Evolutionary conservation across 148 eudicot species (phyloP), one percentile per base, ranked within the genome.

Genomic region (Vaccinium vitisidaea): DNA sequence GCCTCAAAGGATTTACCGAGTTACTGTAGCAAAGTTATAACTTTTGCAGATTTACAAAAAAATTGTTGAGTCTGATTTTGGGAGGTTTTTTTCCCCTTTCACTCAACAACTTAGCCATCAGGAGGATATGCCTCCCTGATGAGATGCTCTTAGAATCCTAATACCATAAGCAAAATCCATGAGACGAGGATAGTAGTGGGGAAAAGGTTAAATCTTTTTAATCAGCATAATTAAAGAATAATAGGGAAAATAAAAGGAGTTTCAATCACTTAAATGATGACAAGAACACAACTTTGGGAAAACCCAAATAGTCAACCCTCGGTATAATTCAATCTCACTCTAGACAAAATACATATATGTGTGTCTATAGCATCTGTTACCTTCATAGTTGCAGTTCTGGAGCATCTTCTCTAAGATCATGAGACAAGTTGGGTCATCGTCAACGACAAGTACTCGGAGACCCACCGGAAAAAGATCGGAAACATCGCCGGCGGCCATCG

Each of bases 371-470:
- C 6, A 36, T 43, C 4, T 69, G 52, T n/a, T 88, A 96, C 99
- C 98, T 88, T 97, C 94, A 88, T 95, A 97, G 52, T 86, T 90
- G 86, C 99, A 97, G 85, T 86, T 92, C 50, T 86, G 83, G n/a
- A 97, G 98, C 99, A 97, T 97, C 91, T 88, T 95, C 82, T 95
- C 95, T 77, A 97, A 90, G 90, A 97, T 95, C 91, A 86, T 97
- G 21, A 97, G 92, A 86, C 99, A 97, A 89, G 96, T 97, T 25
- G 94, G 95, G 90, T 97, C 99, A 89, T 97, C 99, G 84, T 97
- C 99, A 15, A 97, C 98, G 8, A 97, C 93, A 76, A 97, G 96
- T 0, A 97, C 99, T 84, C 96, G 87, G 18, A 97, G 91, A 88
- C 99, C 98, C 36, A 87, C 98, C 80, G 99, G 98, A 89, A 97